These are phyloP conservation scores for Pseudocercospora fuligena DNA, from an alignment of 2,329 filamentous ascomycete genomes.

Conservation along the genomic window DNA sequence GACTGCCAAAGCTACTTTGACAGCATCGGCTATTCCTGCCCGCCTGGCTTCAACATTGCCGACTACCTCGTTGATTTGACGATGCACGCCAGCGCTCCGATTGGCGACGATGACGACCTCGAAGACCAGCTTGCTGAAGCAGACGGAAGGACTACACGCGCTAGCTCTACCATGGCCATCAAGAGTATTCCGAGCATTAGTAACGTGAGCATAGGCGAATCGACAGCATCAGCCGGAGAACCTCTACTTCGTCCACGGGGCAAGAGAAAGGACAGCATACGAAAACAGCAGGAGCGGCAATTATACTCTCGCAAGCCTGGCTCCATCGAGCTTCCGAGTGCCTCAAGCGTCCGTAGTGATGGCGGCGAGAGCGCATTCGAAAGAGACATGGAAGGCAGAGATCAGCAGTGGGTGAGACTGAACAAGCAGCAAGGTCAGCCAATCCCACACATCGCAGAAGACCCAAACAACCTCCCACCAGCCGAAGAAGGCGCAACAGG, in stretches of 20 bases:
- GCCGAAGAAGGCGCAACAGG: conserved; percentile 56
- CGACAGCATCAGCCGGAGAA: conserved; percentile 55
- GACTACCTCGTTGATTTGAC: conserved; percentile 97
- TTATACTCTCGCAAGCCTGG: conserved; percentile 83
- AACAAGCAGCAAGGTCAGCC: conserved; percentile 54
- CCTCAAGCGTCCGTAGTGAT: conserved; percentile 60
- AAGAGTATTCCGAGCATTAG: conserved; percentile 90
- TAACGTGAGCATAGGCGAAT: conserved; percentile 66
- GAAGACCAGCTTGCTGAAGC: conserved; percentile 56
- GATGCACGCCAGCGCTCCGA: conserved; percentile 80
- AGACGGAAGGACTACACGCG: conserved; percentile 71
- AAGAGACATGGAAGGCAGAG: conserved; percentile 46
- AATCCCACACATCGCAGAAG: conserved; percentile 61
- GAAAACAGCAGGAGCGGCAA: conserved; percentile 83
- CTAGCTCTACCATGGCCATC: conserved; percentile 84
- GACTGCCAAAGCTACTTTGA: conserved; percentile 94
- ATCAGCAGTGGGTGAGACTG: conserved; percentile 66
- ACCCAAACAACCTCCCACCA: conserved; percentile 47
- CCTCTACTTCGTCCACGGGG: conserved; percentile 65
- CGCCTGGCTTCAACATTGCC: conserved; percentile 96
- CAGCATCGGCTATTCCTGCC: conserved; percentile 86
- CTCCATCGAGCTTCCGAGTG: conserved; percentile 47
- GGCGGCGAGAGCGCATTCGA: conserved; percentile 48
- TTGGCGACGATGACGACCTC: conserved; percentile 60
- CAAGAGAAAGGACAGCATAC: conserved; percentile 79